These are phyloP conservation scores for Yamadazyma oceani DNA, from an alignment of 1,139 yeast species.

Conservation along the genomic window DNA sequence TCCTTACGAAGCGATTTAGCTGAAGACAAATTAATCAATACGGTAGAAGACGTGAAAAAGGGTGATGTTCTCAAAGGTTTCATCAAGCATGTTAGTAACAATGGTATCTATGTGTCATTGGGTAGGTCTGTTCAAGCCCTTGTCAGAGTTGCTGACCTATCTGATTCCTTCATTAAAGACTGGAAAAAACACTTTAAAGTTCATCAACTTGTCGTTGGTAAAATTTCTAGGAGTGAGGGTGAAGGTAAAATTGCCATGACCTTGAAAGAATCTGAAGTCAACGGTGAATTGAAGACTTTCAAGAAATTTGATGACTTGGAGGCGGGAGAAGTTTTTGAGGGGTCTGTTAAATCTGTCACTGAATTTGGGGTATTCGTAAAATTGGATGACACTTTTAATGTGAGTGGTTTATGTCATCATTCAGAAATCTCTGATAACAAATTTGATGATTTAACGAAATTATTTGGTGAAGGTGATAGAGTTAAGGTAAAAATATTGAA, in stretches of 20 bases:
- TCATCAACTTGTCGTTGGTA: slow-evolving; percentile 76
- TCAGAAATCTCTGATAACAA: slow-evolving; percentile 77
- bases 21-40: slow-evolving; percentile 52
- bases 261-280: slow-evolving; percentile 77
- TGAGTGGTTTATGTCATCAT: slow-evolving; percentile 86
- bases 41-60: slow-evolving; percentile 56
- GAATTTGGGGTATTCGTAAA: slow-evolving; percentile 91
- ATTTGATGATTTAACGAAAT: slow-evolving; percentile 49
- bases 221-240: slow-evolving; percentile 61
- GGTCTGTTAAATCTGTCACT: slow-evolving; percentile 74
- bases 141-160: slow-evolving; percentile 77
- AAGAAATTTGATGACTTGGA: slow-evolving; percentile 65
- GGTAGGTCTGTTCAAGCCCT: slow-evolving; percentile 76
- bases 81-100: slow-evolving; percentile 69
- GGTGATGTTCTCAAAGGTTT: slow-evolving; percentile 81
- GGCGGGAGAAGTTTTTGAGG: slow-evolving; percentile 73
- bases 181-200: slow-evolving; percentile 79
- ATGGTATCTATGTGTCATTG: slow-evolving; percentile 78
- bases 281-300: slow-evolving; percentile 59
- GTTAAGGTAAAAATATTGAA: slow-evolving; percentile 80
- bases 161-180: slow-evolving; percentile 78
- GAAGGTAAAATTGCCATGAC: slow-evolving; percentile 73
- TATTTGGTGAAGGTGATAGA: slow-evolving; percentile 85
- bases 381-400: slow-evolving; percentile 69
- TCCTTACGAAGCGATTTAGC: slow-evolving; percentile 57